Base-by-base conservation (phyloP, 768 basidiomycete species). In the Cystofilobasidium bisporidii region DNA sequence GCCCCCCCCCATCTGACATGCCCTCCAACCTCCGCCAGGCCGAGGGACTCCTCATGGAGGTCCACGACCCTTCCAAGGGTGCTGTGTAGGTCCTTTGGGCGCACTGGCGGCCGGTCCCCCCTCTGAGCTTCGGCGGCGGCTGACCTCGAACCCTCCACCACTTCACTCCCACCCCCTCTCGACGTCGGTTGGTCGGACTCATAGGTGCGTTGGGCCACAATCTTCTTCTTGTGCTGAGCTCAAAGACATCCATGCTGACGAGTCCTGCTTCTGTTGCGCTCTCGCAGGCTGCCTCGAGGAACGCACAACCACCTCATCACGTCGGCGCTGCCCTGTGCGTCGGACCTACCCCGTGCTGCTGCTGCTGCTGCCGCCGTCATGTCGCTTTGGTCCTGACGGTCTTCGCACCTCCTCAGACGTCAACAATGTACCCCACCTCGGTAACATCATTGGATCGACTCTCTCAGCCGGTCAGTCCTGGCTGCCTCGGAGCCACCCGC, bases 371-470 rank as follows among this genome's bases (percentile, higher is more conserved):
- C 61, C 26, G n/a, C 22, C n/a, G n/a, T n/a, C n/a, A n/a, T n/a
- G 53, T 4, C 12, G 41, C 20, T 55, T 20, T n/a, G n/a, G 24
- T 30, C 26, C 59, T 64, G 58, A 62, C 47, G 30, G 33, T 3
- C 26, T 1, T 61, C 22, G 12, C 24, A 12, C 22, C 4, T 5
- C 18, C 28, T 9, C 65, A 77, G 77, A 78, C 70, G 77, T 78
- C 77, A 97, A 97, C 77, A 97, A 97, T 73, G 93, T 96, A 15
- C 92, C 94, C 30, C 92, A 97, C 81, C 83, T 96, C 53, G 92
- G 93, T 85, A 75, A 92, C 76, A 88, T 91, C 74, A 93, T 93
- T 72, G 93, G 94, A 69, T 98, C 94, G 72, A 92, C 89, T 10
- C 82, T 98, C 36, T 97, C 93, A 73, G 96, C 96, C 2, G 67